Percentiles rank a stretch among this genome's conserved stretches.
Conservation (phyloP, 1,284 basidiomycete genomes). For the Rhodotorula sp. region DNA sequence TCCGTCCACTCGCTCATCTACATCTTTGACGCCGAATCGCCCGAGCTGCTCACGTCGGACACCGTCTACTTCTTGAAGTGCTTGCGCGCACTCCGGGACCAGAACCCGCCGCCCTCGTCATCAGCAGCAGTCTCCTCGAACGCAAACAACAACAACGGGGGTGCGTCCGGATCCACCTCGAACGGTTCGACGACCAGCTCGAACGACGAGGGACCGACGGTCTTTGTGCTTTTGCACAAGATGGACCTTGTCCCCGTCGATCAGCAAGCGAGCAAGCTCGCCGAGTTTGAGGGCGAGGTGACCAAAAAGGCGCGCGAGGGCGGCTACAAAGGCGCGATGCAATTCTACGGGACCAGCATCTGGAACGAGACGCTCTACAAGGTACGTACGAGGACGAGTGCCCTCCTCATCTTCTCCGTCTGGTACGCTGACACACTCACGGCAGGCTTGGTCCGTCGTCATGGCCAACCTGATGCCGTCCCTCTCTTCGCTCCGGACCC, state of each 20-base stretch:
- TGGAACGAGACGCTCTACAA: constrained; percentile 97
- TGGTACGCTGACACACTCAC: not conserved
- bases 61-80: constrained; percentile 84
- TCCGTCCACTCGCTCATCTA: constrained; percentile 97
- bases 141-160: not conserved
- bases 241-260: constrained; percentile 65
- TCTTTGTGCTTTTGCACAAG: constrained; percentile 90
- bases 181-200: not conserved
- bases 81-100: constrained; percentile 68
- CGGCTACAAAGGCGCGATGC: constrained; percentile 42
- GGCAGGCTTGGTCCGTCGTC: constrained; percentile 93
- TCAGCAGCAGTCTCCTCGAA: constrained; percentile 4
- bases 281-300: constrained; percentile 41
- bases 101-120: constrained; percentile 22
- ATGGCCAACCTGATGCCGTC: constrained; percentile 97
- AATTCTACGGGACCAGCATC: constrained; percentile 84
- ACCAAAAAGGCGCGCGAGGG: constrained; percentile 34
- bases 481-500: constrained; percentile 77
- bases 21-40: constrained; percentile 77
- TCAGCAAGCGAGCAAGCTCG: constrained; percentile 58
- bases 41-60: constrained; percentile 54
- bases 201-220: constrained; percentile 31
- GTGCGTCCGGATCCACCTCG: not conserved
- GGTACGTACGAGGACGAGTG: constrained; percentile 54
- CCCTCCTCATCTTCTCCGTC: not conserved